A percentile compares a stretch with the other conserved stretches of the same genome.
These are phyloP conservation scores for Zychaea mexicana DNA, from an alignment of 371 early-diverging fungal species.

Conservation along the genomic window DNA sequence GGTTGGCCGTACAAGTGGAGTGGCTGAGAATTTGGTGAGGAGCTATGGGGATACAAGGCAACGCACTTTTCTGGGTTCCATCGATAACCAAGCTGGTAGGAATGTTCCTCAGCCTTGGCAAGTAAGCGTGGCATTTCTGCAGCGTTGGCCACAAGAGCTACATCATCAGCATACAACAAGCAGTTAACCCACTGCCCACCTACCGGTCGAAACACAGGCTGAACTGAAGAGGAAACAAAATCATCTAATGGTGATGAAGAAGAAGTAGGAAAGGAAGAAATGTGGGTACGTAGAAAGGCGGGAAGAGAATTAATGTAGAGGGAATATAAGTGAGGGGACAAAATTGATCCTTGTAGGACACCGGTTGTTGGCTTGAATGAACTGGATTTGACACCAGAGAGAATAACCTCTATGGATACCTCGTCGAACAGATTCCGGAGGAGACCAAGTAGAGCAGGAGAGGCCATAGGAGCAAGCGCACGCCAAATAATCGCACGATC, in stretches of 20 bases:
- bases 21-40: background rate
- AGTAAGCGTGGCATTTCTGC: conserved; percentile 12
- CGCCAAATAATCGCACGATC: conserved; percentile 17
- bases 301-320: background rate
- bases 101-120: conserved; percentile 6
- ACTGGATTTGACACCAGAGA: background rate
- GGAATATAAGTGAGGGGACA: background rate
- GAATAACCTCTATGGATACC: conserved; percentile 9
- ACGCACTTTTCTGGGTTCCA: conserved; percentile 26
- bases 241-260: background rate
- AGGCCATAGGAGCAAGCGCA: background rate
- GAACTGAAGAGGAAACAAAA: too few species aligned
- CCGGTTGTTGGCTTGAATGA: background rate
- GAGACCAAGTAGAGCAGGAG: conserved; percentile 7
- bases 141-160: conserved; percentile 11
- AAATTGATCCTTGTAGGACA: background rate
- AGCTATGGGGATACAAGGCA: background rate
- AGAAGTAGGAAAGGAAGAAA: background rate
- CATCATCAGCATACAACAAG: conserved; percentile 24
- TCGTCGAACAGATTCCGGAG: conserved; percentile 21
- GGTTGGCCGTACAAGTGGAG: background rate
- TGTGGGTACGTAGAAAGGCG: background rate
- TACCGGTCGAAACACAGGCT: too few species aligned
- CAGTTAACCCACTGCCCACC: too few species aligned
- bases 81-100: conserved; percentile 11